Evolutionary conservation across 306 rosid genomes (phyloP), one percentile per base, ranked within the genome.

Genomic region (Quercus agrifolia): DNA sequence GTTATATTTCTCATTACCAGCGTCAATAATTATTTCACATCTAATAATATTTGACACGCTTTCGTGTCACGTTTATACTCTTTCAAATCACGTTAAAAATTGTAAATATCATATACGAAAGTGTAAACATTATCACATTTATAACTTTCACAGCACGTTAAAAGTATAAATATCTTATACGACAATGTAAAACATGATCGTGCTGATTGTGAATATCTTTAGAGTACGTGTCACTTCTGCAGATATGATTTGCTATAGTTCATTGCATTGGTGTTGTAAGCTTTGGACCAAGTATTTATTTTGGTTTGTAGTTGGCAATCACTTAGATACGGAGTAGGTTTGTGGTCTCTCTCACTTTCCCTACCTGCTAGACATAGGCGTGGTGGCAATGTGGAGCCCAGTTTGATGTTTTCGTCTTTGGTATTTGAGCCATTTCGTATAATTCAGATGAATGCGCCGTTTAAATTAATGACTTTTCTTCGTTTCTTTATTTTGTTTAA

Each of bases 301-400:
- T 41, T 41, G 2, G 46, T 8, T 8, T 41, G 8, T 51, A 38
- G 41, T 61, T 73, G 46, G 25, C 56, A 58, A 44, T 18, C 73
- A 54, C 58, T 59, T 35, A 19, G 28, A 35, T 68, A 3, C 72
- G 72, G 72, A 68, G 51, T 68, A 68, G 72, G 72, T 68, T 14
- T 35, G 72, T 3, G 52, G 72, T 68, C 72, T 19, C 72, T 33
- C 72, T 68, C 72, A 46, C 72, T 68, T 67, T 35, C 21, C 12
- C 44, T 1, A 30, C 56, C 58, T 73, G 72, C 30, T 38, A 20
- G 41, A 71, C 66, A 80, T 51, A 77, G 49, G 74, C 46, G 46
- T 2, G 76, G 82, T 68, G 18, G 74, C 80, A n/a, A 75, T 62
- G 73, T 71, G 87, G 87, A 84, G 81, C 87, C 87, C 82, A 84